Evolutionary conservation across 1,139 yeast genomes (phyloP).

Genomic region (Yamadazyma jaroonii): DNA sequence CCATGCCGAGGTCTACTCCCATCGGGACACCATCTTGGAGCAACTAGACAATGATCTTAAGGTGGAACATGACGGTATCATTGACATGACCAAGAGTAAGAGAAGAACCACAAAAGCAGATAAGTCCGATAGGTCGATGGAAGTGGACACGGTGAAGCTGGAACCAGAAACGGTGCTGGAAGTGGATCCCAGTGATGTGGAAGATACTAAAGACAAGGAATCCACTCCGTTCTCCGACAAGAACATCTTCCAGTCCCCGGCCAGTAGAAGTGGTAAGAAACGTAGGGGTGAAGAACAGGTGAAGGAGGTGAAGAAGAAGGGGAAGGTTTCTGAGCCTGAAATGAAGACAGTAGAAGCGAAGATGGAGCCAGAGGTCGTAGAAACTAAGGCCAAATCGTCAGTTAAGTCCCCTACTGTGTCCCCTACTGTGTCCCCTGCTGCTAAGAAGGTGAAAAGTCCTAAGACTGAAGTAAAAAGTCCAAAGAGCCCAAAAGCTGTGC

Average conservation of each 20-base stretch:
- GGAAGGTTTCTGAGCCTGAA: too few relatives aligned
- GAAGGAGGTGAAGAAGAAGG: not conserved
- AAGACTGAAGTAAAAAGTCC: not conserved
- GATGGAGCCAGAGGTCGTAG: not conserved
- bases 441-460: too few relatives aligned
- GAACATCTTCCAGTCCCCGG: slow-evolving; percentile 39
- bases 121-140: not conserved
- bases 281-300: not conserved
- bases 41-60: slow-evolving; percentile 13
- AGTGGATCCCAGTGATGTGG: too few relatives aligned
- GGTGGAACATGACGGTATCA: slow-evolving; percentile 25
- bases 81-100: slow-evolving; percentile 14
- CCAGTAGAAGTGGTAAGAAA: not conserved
- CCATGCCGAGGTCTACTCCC: slow-evolving; percentile 42
- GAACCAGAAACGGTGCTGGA: not conserved
- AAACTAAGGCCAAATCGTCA: too few relatives aligned
- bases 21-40: slow-evolving; percentile 29
- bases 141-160: slow-evolving; percentile 1
- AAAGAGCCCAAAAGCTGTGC: not conserved
- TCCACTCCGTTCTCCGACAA: slow-evolving; percentile 32
- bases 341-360: too few relatives aligned
- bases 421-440: too few relatives aligned
- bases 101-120: not conserved
- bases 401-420: not conserved
- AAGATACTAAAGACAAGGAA: too few relatives aligned